Evolutionary conservation across 108 stramenopile species (phyloP), one percentile per base, ranked within the genome.

Genomic region (Cyclotella kingstonii): DNA sequence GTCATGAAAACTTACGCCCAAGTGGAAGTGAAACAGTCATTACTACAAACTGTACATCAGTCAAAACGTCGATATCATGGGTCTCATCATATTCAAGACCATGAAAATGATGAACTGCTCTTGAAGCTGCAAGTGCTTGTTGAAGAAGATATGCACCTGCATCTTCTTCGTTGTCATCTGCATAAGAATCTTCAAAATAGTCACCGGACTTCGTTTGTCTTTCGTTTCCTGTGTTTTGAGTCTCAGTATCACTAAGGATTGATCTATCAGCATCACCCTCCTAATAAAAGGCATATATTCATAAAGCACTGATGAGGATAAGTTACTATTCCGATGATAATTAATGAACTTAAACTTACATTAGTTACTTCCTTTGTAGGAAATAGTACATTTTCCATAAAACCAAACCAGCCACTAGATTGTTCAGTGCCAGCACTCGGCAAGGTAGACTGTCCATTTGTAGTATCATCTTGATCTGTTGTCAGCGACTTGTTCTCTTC

Each of bases 21-120:
- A 92, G 49, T 6, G 91, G 91, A 34, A 92, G 68, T 25, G 52
- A 53, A 11, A 89, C 53, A 12, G 78, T 79, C 15, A 85, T 76
- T 6, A 84, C 85, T 35, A 74, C 53, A 60, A 87, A 80, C 47
- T 87, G 80, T 12, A 92, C 58, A 44, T 92, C 84, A 9, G 55
- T 72, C 46, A 78, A 33, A 46, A 87, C 73, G 57, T 84, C 71
- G 40, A 87, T 63, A 1, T 58, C 66, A 18, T 80, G 27, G 18
- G 56, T 69, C 46, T 87, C 86, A 49, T 89, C 80, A 51, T 73
- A 87, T 17, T 68, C 66, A 29, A 82, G 52, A 33, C 86, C 88
- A 42, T 77, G 73, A 25, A 80, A 42, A 17, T 78, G 54, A 62
- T 93, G 88, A n/a, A 83, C 54, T 0, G 86, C 79, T 26, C 55